These are phyloP conservation scores for Emmonsiellopsis sp. DNA, from an alignment of 2,329 filamentous ascomycete genomes.

Conservation along the genomic window DNA sequence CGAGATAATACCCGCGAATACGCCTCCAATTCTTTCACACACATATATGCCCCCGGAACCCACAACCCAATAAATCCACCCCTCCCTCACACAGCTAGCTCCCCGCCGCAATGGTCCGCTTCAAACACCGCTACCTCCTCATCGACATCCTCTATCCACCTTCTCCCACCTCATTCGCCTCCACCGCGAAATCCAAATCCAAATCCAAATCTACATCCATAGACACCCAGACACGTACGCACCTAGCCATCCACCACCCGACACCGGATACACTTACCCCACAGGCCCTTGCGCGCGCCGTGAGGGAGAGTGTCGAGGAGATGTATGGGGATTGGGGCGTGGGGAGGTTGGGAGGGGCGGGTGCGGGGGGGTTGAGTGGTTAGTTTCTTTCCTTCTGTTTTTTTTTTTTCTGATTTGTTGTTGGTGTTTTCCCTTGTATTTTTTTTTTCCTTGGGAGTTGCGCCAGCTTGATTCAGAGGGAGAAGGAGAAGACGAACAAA, in stretches of 20 bases:
- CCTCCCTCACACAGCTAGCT: neutral
- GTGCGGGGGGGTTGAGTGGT: conserved; percentile 63
- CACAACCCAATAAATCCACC: neutral
- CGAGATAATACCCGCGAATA: no score
- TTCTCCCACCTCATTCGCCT: neutral
- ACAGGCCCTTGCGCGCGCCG: conserved; percentile 55
- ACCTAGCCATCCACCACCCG: conserved; percentile 69
- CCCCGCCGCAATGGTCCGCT: neutral
- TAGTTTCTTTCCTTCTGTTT: conserved; percentile 14
- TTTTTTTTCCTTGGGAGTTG: neutral
- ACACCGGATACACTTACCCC: conserved; percentile 63
- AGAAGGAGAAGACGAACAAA: neutral
- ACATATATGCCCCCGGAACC: neutral
- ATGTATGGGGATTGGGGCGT: conserved; percentile 86
- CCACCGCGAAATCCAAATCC: neutral
- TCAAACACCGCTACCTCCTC: conserved; percentile 6
- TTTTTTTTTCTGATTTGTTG: neutral
- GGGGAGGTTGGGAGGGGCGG: conserved; percentile 48
- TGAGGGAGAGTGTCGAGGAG: conserved; percentile 60
- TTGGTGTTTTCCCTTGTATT: neutral
- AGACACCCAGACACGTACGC: conserved; percentile 35
- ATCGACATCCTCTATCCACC: conserved; percentile 5
- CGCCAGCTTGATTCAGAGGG: neutral
- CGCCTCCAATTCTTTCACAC: no score
- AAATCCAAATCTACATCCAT: neutral